These are phyloP conservation scores for Aspergillus hiratsukae DNA, from an alignment of 2,329 filamentous ascomycete species.

Conservation along the genomic window DNA sequence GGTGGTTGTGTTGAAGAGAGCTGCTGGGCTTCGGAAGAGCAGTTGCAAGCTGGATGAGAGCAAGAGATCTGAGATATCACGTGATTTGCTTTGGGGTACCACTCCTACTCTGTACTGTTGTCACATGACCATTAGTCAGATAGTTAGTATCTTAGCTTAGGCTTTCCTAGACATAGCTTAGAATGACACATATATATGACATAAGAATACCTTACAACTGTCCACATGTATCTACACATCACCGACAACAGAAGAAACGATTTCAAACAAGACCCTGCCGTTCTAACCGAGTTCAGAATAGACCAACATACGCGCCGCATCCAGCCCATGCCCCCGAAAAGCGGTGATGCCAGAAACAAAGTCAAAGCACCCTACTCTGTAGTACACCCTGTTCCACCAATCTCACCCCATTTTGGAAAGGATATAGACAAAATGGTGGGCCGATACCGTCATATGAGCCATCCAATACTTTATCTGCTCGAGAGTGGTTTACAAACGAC, in stretches of 20 bases:
- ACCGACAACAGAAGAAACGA: too few species aligned
- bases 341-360: constrained; percentile 53
- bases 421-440: too few species aligned
- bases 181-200: too few species aligned
- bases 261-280: neutral
- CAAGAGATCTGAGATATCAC: neutral
- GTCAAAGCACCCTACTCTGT: constrained; percentile 53
- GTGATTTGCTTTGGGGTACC: neutral
- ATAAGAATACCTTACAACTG: too few species aligned
- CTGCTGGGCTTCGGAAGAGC: neutral
- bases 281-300: neutral
- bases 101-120: too few species aligned
- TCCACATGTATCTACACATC: too few species aligned
- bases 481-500: too few species aligned
- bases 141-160: too few species aligned
- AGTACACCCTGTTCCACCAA: constrained; percentile 44
- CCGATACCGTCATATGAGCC: too few species aligned
- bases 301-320: constrained; percentile 18
- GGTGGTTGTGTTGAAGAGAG: neutral
- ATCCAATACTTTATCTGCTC: too few species aligned
- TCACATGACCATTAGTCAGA: too few species aligned
- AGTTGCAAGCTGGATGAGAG: neutral
- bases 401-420: constrained; percentile 6
- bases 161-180: too few species aligned
- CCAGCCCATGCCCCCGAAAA: constrained; percentile 41